These are phyloP conservation scores for Pinus albicaulis DNA, from an alignment of 75 land plant genomes.

Conservation along the genomic window DNA sequence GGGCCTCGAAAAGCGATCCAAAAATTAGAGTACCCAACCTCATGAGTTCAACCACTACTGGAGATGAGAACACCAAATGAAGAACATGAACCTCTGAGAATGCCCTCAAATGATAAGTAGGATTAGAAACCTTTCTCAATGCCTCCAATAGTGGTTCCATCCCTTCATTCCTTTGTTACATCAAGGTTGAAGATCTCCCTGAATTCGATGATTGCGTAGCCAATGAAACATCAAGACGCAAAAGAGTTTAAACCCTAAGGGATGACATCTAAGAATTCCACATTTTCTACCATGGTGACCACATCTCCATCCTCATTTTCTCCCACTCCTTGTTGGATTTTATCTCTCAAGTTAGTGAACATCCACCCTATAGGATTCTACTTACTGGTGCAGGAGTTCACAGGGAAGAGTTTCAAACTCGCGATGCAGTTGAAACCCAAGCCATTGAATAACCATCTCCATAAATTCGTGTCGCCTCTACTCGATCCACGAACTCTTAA, in stretches of 20 bases:
- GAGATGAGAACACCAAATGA: neutral
- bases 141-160: neutral
- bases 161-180: neutral
- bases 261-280: constrained; percentile 23
- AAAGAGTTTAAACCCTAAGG: constrained; percentile 30
- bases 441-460: too few species aligned
- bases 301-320: constrained; percentile 28
- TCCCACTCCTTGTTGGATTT: too few species aligned
- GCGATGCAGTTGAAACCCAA: too few species aligned
- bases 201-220: neutral
- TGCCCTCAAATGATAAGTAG: neutral
- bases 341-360: too few species aligned
- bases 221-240: constrained; percentile 16
- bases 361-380: too few species aligned
- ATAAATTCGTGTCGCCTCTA: too few species aligned
- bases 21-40: neutral
- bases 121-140: neutral
- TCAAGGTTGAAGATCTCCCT: neutral
- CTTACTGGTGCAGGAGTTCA: too few species aligned
- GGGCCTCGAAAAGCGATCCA: neutral
- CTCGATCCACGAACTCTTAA: too few species aligned
- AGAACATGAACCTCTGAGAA: neutral
- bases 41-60: neutral
- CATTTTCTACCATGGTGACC: constrained; percentile 31
- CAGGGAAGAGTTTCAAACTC: too few species aligned